phyloP scores from a whole-genome alignment of 352 stramenopile species.

The Peronospora destructor region DNA sequence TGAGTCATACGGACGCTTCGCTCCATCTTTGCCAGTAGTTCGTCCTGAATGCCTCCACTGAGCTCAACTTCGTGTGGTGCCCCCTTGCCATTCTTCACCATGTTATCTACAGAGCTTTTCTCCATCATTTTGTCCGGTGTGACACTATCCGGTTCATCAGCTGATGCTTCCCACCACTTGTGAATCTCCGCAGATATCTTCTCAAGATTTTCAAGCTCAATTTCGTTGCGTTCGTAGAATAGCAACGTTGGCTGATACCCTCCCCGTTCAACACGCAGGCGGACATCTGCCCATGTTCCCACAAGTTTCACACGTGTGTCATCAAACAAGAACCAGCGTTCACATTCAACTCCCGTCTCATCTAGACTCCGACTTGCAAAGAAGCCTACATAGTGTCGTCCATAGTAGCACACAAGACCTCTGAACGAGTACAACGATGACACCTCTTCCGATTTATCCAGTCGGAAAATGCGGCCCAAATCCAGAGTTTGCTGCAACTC shows the following conservation, averaged over 20 bases:
- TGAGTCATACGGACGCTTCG: slow-evolving; percentile 29
- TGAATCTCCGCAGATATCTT: slow-evolving; percentile 63
- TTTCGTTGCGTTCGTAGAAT: slow-evolving; percentile 73
- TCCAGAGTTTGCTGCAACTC: slow-evolving; percentile 52
- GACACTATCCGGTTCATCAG: slow-evolving; percentile 19
- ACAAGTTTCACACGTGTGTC: slow-evolving; percentile 76
- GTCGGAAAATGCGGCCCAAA: slow-evolving; percentile 58
- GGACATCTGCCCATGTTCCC: slow-evolving; percentile 65
- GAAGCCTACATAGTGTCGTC: slow-evolving; percentile 79
- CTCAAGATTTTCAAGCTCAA: slow-evolving; percentile 57
- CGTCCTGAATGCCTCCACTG: slow-evolving; percentile 20
- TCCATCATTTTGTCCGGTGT: slow-evolving; percentile 10
- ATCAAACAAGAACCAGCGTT: slow-evolving; percentile 81
- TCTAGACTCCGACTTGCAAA: slow-evolving; percentile 64
- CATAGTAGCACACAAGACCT: slow-evolving; percentile 83
- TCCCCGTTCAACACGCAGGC: slow-evolving; percentile 61
- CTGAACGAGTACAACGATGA: slow-evolving; percentile 59
- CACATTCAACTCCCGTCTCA: slow-evolving; percentile 37
- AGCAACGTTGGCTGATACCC: slow-evolving; percentile 77
- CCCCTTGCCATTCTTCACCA: slow-evolving; percentile 18
- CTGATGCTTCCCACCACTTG: slow-evolving; percentile 62
- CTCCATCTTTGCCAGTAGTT: slow-evolving; percentile 30
- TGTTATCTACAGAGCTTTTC: slow-evolving; percentile 9
- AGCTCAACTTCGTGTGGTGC: slow-evolving; percentile 29
- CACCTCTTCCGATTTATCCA: slow-evolving; percentile 32